Base-by-base conservation (phyloP, 495 filamentous ascomycete species). In the Penicillium bialowiezense region DNA sequence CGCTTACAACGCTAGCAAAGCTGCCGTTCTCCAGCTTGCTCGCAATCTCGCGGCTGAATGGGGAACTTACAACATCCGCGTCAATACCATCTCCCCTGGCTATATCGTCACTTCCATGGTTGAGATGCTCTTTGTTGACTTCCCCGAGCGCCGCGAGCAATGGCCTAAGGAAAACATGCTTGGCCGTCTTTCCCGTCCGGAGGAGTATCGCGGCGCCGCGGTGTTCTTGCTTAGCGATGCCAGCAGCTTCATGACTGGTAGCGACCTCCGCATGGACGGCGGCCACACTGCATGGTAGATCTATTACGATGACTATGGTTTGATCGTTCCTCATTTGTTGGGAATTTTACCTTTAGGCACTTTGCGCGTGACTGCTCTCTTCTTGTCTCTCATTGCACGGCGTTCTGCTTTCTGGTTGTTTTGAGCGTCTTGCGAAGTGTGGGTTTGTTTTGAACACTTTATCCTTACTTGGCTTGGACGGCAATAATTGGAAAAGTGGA, bases 51-150 rank as follows among this genome's bases (percentile, higher is more conserved):
- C 91, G 5, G 66, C 81, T 23, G 89, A 95, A 66, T 92, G 92
- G 92, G 92, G 92, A 20, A 64, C 69, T 52, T 79, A 92, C 66
- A 86, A 85, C 43, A 97, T 97, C 65, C 87, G 92, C 3, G 91
- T 96, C 51, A 97, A 97, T 73, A 95, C 91, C 33, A 85, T 97
- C 58, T 95, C 89, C 12, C 92, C 92, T 0, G 92, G 92, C 26
- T 97, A 97, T 64, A 96, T 97, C 55, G 82, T 93, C 43, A 96
- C 91, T n/a, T 78, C 81, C 26, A 95, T 96, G 90, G 89, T 92
- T 9, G 83, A 87, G 61, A 78, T 82, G 37, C 75, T 95, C 24
- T 92, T 95, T 55, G 71, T 84, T 34, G 62, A 84, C 42, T 88
- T 75, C 57, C 89, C 90, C 6, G 89, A 95, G 68, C 78, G 89